Conservation (phyloP, 2,329 filamentous ascomycete species). For the Thelonectria olida region DNA sequence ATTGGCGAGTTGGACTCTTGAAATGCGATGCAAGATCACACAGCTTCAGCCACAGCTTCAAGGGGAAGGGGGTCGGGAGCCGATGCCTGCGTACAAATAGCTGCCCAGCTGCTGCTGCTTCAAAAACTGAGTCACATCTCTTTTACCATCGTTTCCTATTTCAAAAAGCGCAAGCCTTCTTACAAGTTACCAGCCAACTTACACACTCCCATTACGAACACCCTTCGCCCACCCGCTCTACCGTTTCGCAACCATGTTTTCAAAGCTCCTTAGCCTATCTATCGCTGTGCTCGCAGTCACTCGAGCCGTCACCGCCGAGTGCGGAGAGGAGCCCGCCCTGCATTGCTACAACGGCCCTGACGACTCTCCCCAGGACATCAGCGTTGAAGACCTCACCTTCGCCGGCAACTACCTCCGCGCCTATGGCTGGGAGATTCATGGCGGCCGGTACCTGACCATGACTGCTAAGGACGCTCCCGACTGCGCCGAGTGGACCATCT, state of each 20-base stretch:
- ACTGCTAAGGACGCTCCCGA: constrained; percentile 22
- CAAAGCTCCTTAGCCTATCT: not conserved
- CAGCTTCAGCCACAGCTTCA: not conserved
- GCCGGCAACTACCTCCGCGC: constrained; percentile 25
- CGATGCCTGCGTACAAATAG: not conserved
- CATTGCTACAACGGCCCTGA: constrained; percentile 31
- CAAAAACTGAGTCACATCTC: too few relatives aligned
- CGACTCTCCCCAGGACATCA: constrained; percentile 29
- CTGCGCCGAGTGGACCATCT: constrained; percentile 38
- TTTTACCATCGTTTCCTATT: too few relatives aligned
- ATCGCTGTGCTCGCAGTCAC: not conserved
- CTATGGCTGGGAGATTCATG: constrained; percentile 11
- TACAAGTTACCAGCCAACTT: not conserved
- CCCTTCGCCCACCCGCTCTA: not conserved
- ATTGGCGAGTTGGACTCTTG: not conserved
- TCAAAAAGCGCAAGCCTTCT: not conserved
- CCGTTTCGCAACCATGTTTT: constrained; percentile 3
- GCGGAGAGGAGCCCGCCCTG: constrained; percentile 10
- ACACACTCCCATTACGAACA: not conserved
- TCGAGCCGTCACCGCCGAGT: not conserved
- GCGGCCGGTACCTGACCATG: constrained; percentile 28
- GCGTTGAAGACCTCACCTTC: constrained; percentile 28
- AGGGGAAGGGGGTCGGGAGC: not conserved
- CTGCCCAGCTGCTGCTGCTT: not conserved
- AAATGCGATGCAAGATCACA: not conserved